phyloP scores from a whole-genome alignment of 2,329 filamentous ascomycete genomes.

The Colletotrichum ledebouriae region DNA sequence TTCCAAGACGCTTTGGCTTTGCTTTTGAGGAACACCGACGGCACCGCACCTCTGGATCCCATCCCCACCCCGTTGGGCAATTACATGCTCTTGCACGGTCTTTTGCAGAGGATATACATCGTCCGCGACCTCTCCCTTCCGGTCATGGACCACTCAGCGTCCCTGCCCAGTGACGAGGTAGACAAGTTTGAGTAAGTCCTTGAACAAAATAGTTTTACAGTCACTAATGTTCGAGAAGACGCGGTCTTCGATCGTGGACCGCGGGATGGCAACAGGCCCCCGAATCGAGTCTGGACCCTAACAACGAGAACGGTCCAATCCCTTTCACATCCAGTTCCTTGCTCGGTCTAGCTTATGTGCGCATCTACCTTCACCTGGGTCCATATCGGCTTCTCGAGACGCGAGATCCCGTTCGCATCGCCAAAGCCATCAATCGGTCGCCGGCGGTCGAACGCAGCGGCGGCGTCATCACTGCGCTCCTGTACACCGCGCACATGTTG shows the following conservation, averaged over 20 bases:
- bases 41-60: constrained; percentile 49
- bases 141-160: constrained; percentile 49
- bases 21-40: constrained; percentile 49
- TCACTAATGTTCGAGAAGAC: constrained; percentile 42
- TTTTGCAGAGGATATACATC: constrained; percentile 55
- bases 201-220: neutral
- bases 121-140: constrained; percentile 54
- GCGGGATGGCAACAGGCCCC: constrained; percentile 55
- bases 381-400: constrained; percentile 59
- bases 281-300: constrained; percentile 55
- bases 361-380: constrained; percentile 60
- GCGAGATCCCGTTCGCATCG: constrained; percentile 56
- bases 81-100: constrained; percentile 54
- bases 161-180: constrained; percentile 52
- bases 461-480: constrained; percentile 61
- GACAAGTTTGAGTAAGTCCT: constrained; percentile 52
- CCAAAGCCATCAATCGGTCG: constrained; percentile 52
- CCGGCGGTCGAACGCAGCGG: constrained; percentile 62
- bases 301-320: constrained; percentile 56
- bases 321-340: constrained; percentile 61
- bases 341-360: constrained; percentile 60
- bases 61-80: constrained; percentile 55
- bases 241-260: constrained; percentile 54
- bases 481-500: constrained; percentile 67
- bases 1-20: constrained; percentile 54